These are phyloP conservation scores for Plasmopara muralis DNA, from an alignment of 352 stramenopile genomes.

Conservation along the genomic window DNA sequence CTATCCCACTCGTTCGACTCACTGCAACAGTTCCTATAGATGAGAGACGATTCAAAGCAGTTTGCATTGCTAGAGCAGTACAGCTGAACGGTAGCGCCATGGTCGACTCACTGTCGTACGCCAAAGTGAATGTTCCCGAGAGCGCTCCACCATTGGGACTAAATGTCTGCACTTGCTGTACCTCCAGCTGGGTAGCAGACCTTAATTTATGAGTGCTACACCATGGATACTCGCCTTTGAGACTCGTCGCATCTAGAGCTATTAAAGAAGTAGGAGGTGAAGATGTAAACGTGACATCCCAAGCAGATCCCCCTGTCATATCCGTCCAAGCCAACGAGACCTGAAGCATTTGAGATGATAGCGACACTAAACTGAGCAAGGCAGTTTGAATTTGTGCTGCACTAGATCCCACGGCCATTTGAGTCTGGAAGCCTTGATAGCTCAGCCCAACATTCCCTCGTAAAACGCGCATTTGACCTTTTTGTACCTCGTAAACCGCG, in stretches of 20 bases:
- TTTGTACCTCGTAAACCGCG: neutral
- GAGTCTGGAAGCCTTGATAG: neutral
- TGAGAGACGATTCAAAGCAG: constrained; percentile 3
- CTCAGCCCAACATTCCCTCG: neutral
- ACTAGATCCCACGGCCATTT: neutral
- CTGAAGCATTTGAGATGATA: neutral
- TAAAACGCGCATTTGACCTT: neutral
- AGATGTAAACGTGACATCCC: constrained; percentile 1
- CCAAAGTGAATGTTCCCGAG: constrained; percentile 7
- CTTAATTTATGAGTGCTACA: neutral
- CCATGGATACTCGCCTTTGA: neutral
- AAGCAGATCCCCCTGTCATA: neutral
- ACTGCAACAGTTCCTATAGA: constrained; percentile 10
- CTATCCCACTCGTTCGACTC: constrained; percentile 8
- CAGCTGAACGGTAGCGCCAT: constrained; percentile 4
- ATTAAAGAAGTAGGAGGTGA: neutral
- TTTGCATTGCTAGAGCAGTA: constrained; percentile 5
- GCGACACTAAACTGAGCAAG: neutral
- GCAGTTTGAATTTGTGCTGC: neutral
- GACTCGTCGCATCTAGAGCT: neutral
- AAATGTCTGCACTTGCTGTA: constrained; percentile 3
- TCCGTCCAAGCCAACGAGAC: neutral
- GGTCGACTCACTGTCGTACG: constrained; percentile 4
- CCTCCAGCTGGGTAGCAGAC: neutral
- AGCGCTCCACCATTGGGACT: constrained; percentile 9